phyloP scores from a whole-genome alignment of 352 stramenopile species.

The Chrysophaeum taylorii region DNA sequence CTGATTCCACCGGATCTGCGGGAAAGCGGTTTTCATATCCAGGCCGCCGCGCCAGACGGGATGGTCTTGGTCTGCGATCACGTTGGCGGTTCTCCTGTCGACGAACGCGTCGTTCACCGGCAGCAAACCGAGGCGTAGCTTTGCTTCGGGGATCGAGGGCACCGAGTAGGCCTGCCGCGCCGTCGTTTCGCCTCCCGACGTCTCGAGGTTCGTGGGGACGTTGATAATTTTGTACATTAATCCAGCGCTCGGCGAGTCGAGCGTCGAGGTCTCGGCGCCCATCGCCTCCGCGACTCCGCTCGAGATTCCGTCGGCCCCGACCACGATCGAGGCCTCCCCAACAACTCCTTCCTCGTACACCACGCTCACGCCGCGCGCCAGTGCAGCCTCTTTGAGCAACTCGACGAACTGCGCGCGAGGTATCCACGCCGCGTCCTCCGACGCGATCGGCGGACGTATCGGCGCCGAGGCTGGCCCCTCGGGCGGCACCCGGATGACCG shows the following conservation, averaged over 20 bases:
- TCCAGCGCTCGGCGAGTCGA: conserved; percentile 24
- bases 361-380: neutral
- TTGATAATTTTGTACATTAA: conserved; percentile 14
- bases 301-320: conserved; percentile 39
- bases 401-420: conserved; percentile 9
- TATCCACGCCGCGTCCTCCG: conserved; percentile 12
- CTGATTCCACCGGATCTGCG: neutral
- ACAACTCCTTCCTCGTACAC: neutral
- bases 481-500: neutral
- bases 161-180: conserved; percentile 29
- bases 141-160: conserved; percentile 26
- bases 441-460: neutral
- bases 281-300: conserved; percentile 17
- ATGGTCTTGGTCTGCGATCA: conserved; percentile 39
- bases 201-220: conserved; percentile 4
- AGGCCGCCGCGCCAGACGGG: conserved; percentile 25
- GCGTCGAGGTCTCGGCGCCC: neutral
- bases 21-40: neutral
- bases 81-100: conserved; percentile 35
- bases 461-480: neutral
- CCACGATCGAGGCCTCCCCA: conserved; percentile 21
- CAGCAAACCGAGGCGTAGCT: conserved; percentile 33
- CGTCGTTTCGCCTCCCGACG: conserved; percentile 21
- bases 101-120: conserved; percentile 33
- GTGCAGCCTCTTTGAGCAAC: neutral